Percentiles rank a stretch among this genome's conserved stretches.
Conservation (phyloP, 257 asterid genomes). For the Primulina huaijiensis region DNA sequence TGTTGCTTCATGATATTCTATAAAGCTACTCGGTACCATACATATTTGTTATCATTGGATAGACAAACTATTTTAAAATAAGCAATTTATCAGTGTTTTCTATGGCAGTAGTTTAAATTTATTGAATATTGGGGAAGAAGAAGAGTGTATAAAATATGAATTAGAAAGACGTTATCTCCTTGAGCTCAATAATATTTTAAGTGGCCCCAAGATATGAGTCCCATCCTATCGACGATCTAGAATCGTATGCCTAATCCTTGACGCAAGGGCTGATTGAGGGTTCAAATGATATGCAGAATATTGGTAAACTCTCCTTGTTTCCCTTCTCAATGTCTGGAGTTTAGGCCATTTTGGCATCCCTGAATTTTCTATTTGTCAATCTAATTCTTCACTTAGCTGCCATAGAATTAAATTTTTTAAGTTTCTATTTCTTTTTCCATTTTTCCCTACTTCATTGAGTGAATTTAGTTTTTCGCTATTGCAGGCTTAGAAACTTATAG, state of each 20-base stretch:
- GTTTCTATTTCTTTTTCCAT: no score
- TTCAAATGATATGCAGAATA: no score
- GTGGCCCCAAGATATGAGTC: no score
- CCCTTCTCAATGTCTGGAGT: neutral
- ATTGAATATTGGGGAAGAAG: neutral
- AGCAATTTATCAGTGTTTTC: neutral
- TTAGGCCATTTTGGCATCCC: neutral
- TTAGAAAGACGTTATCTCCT: neutral
- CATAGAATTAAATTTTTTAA: no score
- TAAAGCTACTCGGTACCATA: neutral
- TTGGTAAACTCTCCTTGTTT: neutral
- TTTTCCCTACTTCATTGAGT: no score
- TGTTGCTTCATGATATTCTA: neutral
- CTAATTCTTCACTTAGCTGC: neutral
- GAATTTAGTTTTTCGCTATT: conserved; percentile 6
- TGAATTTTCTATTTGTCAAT: no score
- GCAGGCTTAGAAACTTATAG: neutral
- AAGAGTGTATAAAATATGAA: neutral
- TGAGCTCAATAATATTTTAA: neutral
- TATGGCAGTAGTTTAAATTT: neutral
- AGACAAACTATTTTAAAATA: neutral
- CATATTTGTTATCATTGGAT: conserved; percentile 4
- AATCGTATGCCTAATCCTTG: no score
- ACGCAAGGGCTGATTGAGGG: no score
- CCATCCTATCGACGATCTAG: no score